Evolutionary conservation across 2,329 filamentous ascomycete genomes (phyloP).

Genomic region (Stemphylium lycopersici): DNA sequence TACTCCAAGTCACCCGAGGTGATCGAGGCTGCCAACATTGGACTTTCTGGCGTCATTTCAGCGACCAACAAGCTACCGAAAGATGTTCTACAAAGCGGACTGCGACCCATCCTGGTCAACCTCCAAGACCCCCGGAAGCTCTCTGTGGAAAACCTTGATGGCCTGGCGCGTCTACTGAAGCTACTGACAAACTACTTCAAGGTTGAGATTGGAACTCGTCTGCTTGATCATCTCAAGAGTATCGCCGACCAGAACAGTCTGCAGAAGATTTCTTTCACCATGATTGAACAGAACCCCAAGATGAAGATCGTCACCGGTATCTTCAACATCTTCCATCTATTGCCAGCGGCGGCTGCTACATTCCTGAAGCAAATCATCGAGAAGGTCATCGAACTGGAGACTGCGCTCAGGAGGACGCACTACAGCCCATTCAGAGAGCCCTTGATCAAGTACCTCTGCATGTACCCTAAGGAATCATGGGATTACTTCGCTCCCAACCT

Average conservation of each 20-base stretch:
- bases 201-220: conserved; percentile 89
- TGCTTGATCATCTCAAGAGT: conserved; percentile 92
- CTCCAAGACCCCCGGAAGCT: conserved; percentile 91
- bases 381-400: conserved; percentile 86
- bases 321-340: conserved; percentile 95
- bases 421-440: conserved; percentile 91
- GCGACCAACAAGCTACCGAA: conserved; percentile 93
- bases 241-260: conserved; percentile 81
- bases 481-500: conserved; percentile 77
- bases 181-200: conserved; percentile 98
- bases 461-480: conserved; percentile 90
- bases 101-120: conserved; percentile 94
- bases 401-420: conserved; percentile 81
- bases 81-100: conserved; percentile 89
- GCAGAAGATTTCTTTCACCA: conserved; percentile 90
- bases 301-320: conserved; percentile 97
- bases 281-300: conserved; percentile 88
- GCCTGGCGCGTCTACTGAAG: conserved; percentile 85
- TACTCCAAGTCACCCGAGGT: conserved; percentile 93
- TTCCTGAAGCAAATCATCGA: conserved; percentile 93
- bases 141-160: conserved; percentile 87
- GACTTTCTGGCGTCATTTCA: conserved; percentile 83
- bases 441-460: conserved; percentile 89
- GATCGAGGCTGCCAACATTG: conserved; percentile 90
- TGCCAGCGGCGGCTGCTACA: conserved; percentile 84